These are phyloP conservation scores for Aspergillus wentii DNA, from an alignment of 495 filamentous ascomycete species.

Conservation along the genomic window DNA sequence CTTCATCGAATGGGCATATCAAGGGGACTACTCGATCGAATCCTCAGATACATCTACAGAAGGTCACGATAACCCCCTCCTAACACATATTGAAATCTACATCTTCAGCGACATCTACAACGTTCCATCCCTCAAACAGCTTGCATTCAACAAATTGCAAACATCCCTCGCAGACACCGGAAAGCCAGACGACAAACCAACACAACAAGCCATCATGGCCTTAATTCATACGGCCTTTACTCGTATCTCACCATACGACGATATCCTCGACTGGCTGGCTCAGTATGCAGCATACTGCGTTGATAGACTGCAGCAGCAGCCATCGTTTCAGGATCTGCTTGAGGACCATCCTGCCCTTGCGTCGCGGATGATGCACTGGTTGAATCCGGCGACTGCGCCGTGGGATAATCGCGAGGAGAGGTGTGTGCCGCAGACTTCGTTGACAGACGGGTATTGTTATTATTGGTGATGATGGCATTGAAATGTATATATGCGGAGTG, in stretches of 20 bases:
- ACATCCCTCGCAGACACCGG: neutral
- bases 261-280: slow-evolving; percentile 5
- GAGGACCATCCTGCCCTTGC: neutral
- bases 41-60: neutral
- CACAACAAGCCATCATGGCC: slow-evolving; percentile 4
- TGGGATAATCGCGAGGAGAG: no score
- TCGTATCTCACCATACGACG: neutral
- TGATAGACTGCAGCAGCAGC: slow-evolving; percentile 1
- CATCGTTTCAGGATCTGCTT: slow-evolving; percentile 2
- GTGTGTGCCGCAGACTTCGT: no score
- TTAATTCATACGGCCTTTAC: neutral
- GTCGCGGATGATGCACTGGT: slow-evolving; percentile 1
- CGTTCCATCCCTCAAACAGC: slow-evolving; percentile 2
- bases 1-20: slow-evolving; percentile 6
- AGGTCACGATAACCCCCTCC: slow-evolving; percentile 1
- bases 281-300: slow-evolving; percentile 4
- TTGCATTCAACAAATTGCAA: slow-evolving; percentile 3
- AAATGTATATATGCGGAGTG: no score
- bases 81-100: slow-evolving; percentile 2
- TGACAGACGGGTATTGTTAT: no score
- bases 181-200: neutral
- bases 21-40: neutral
- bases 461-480: no score
- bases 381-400: no score
- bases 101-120: slow-evolving; percentile 4